Evolutionary conservation across 1,284 basidiomycete species (phyloP), one percentile per base, ranked within the genome.

Genomic region (Fomitiporia mediterranea): DNA sequence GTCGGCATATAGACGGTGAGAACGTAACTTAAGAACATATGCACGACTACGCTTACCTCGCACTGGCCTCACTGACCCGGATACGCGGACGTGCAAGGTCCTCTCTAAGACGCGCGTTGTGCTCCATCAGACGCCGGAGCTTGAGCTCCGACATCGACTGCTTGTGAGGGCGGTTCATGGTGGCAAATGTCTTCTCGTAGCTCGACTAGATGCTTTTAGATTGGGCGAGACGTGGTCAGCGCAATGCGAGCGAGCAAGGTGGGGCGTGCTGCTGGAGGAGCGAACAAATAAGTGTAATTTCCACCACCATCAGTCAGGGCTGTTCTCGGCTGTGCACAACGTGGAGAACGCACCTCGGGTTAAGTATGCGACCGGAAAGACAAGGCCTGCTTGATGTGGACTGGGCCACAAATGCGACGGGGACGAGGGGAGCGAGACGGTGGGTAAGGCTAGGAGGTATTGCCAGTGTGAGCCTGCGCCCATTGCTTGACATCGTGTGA

Each of bases 101-200:
- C 66, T 91, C 90, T 61, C 80, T 73, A 60, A 92, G 72, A 32
- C 89, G 74, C 62, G 82, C 78, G 66, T 91, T 92, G 72, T 92
- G 88, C 71, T 92, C 90, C 19, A 81, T 81, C 61, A 92, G 74
- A 39, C 90, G 75, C 27, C 90, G 80, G 52, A 91, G 83, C 75
- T 90, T 91, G 69, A 92, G 82, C 75, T 92, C 89, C 51, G 83
- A 83, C 86, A 91, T 89, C 63, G 82, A 80, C 67, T 81, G 81
- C 69, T 84, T 84, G 61, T 76, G 75, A 7, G 77, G 74, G 57
- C 80, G 75, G 28, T 51, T 56, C 59, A 74, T 67, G 64, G 74
- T 81, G 79, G 9, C 81, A 30, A 34, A 34, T 6, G 32, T 6
- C 13, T 2, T 81, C n/a, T 56, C 61, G 58, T 2, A 17, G 1